Percentiles rank a stretch among this genome's conserved stretches.
Evolutionary conservation across 768 basidiomycete genomes (phyloP).

Genomic region (Cystofilobasidium bisporidii): DNA sequence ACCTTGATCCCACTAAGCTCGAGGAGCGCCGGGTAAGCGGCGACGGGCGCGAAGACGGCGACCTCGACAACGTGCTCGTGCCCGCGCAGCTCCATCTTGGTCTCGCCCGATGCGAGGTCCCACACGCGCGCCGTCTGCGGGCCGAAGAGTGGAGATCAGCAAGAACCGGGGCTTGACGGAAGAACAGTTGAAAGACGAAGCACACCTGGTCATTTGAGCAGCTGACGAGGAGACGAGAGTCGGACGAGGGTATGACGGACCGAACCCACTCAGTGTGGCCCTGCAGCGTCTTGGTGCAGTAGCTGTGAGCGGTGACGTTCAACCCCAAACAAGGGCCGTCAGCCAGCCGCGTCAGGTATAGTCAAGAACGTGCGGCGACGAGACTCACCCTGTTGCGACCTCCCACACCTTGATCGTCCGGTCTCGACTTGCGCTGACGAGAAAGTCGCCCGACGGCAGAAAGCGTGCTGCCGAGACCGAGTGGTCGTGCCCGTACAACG

Average conservation of each 20-base stretch:
- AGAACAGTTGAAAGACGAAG: neutral
- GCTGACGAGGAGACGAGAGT: slow-evolving; percentile 65
- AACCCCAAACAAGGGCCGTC: neutral
- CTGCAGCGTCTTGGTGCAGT: slow-evolving; percentile 62
- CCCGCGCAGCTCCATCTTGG: slow-evolving; percentile 71
- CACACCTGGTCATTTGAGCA: slow-evolving; percentile 80
- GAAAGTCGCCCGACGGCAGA: slow-evolving; percentile 68
- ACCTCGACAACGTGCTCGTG: slow-evolving; percentile 81
- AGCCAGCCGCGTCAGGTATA: neutral
- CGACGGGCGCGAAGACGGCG: slow-evolving; percentile 66
- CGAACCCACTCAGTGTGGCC: slow-evolving; percentile 84
- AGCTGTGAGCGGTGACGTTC: slow-evolving; percentile 48
- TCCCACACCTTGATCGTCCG: slow-evolving; percentile 78
- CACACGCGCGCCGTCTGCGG: slow-evolving; percentile 64
- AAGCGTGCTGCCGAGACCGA: slow-evolving; percentile 78
- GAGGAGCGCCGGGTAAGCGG: slow-evolving; percentile 64
- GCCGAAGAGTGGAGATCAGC: neutral
- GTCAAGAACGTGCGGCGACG: neutral
- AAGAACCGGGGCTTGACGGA: too few relatives aligned
- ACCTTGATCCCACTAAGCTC: slow-evolving; percentile 67
- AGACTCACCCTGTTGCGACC: slow-evolving; percentile 68
- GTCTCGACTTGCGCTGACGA: slow-evolving; percentile 81
- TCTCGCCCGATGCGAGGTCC: slow-evolving; percentile 63
- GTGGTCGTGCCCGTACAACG: slow-evolving; percentile 82
- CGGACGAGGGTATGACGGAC: slow-evolving; percentile 46